Percentiles rank a stretch among this genome's conserved stretches.
Evolutionary conservation across 768 basidiomycete species (phyloP).

Genomic region (Kwoniella bestiolae): DNA sequence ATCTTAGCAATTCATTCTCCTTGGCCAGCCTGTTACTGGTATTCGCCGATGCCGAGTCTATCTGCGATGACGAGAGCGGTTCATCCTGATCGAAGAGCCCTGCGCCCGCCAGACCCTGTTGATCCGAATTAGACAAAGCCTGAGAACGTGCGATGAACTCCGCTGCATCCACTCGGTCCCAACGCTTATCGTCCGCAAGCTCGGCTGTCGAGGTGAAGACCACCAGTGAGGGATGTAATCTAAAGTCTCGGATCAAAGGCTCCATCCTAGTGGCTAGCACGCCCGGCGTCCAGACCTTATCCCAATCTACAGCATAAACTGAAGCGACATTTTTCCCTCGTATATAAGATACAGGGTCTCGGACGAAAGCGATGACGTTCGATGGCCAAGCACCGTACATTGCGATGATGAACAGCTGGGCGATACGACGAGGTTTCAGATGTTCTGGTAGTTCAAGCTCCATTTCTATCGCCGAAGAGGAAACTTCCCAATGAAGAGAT

Average conservation of each 20-base stretch:
- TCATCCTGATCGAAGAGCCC: conserved; percentile 30
- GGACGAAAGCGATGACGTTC: conserved; percentile 80
- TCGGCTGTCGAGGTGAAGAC: conserved; percentile 70
- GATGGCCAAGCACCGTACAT: conserved; percentile 90
- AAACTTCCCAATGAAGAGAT: conserved; percentile 33
- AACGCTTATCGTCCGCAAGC: conserved; percentile 68
- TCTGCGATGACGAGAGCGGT: background rate
- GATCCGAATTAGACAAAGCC: conserved; percentile 26
- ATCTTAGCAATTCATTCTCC: conserved; percentile 42
- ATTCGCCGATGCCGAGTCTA: background rate
- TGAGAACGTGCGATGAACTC: conserved; percentile 43
- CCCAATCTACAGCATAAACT: conserved; percentile 75
- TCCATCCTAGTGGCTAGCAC: conserved; percentile 67
- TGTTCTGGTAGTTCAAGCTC: conserved; percentile 50
- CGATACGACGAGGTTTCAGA: conserved; percentile 30
- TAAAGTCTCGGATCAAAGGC: conserved; percentile 69
- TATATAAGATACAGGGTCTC: conserved; percentile 70
- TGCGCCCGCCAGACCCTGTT: conserved; percentile 5
- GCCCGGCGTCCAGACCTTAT: conserved; percentile 68
- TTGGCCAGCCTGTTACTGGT: conserved; percentile 18
- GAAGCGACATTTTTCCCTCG: conserved; percentile 62
- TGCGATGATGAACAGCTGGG: conserved; percentile 37
- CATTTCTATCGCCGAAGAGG: conserved; percentile 16
- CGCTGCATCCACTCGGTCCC: conserved; percentile 62
- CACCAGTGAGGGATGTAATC: conserved; percentile 74